phyloP scores from a whole-genome alignment of 2,329 filamentous ascomycete species.

The Ramularia endophylla region DNA sequence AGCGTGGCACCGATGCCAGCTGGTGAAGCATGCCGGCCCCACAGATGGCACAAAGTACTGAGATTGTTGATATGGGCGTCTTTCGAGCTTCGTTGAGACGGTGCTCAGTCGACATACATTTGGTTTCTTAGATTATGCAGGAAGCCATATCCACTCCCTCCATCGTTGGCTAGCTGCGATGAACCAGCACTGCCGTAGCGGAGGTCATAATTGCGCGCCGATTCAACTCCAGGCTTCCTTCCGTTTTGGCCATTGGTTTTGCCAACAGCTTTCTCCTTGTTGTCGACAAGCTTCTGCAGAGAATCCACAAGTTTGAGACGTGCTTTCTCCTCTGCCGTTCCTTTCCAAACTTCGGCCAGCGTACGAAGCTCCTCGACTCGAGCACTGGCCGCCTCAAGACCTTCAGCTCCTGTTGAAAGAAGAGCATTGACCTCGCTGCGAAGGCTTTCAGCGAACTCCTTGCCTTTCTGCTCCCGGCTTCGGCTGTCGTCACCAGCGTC shows the following conservation, averaged over 20 bases:
- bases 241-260: constrained; percentile 12
- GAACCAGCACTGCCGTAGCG: constrained; percentile 20
- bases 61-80: too few species aligned
- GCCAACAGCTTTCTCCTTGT: constrained; percentile 49
- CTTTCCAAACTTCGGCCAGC: constrained; percentile 79
- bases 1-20: too few species aligned
- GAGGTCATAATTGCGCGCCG: constrained; percentile 23
- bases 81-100: too few species aligned
- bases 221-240: constrained; percentile 14
- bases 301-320: constrained; percentile 74
- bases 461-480: constrained; percentile 78
- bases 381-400: constrained; percentile 66
- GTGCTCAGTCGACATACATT: too few species aligned
- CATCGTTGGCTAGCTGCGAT: constrained; percentile 26
- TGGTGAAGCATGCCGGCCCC: too few species aligned
- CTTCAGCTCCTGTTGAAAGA: constrained; percentile 54
- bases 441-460: constrained; percentile 66
- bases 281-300: constrained; percentile 76
- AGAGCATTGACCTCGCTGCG: constrained; percentile 66
- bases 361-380: constrained; percentile 72
- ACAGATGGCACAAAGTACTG: too few species aligned
- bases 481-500: constrained; percentile 49
- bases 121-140: constrained; percentile 47
- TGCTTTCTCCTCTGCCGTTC: constrained; percentile 91
- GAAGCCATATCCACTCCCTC: constrained; percentile 41